A percentile compares a stretch with the other conserved stretches of the same genome.
Evolutionary conservation across 768 basidiomycete species (phyloP).

Genomic region (Collybia mongolica): DNA sequence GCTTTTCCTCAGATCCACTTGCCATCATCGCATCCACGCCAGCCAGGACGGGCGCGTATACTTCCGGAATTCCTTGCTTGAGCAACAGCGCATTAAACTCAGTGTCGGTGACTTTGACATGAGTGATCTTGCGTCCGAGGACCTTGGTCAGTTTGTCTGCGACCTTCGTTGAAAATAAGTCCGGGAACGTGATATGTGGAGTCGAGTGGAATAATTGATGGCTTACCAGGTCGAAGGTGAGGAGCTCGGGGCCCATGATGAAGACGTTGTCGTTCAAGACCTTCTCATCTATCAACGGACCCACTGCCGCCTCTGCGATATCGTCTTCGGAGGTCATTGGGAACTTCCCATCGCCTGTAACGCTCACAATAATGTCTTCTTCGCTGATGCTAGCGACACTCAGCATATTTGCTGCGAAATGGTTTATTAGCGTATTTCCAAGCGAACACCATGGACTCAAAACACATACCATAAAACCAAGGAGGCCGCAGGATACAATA

Average conservation of each 20-base stretch:
- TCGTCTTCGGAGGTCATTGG: conserved; percentile 25
- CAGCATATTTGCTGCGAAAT: background rate
- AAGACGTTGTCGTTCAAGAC: conserved; percentile 13
- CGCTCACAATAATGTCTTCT: conserved; percentile 18
- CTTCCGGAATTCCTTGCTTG: conserved; percentile 4
- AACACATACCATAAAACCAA: conserved; percentile 27
- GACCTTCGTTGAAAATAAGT: conserved; percentile 9
- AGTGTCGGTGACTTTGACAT: conserved; percentile 11
- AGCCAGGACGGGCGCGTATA: background rate
- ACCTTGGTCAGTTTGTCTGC: conserved; percentile 16
- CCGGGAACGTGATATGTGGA: no score
- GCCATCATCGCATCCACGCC: conserved; percentile 1
- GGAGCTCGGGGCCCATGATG: conserved; percentile 24
- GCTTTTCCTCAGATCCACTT: background rate
- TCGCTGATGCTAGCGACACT: conserved; percentile 7
- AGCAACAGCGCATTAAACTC: conserved; percentile 7
- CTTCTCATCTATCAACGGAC: conserved; percentile 19
- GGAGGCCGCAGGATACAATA: conserved; percentile 22
- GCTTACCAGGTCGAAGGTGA: conserved; percentile 24
- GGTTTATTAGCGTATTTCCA: background rate
- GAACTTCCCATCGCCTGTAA: conserved; percentile 17
- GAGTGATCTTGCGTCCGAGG: conserved; percentile 19
- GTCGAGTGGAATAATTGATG: background rate
- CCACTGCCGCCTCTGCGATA: conserved; percentile 24
- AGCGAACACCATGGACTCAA: background rate